Conservation (phyloP, 2,329 filamentous ascomycete genomes). For the Colletotrichum limetticola region DNA sequence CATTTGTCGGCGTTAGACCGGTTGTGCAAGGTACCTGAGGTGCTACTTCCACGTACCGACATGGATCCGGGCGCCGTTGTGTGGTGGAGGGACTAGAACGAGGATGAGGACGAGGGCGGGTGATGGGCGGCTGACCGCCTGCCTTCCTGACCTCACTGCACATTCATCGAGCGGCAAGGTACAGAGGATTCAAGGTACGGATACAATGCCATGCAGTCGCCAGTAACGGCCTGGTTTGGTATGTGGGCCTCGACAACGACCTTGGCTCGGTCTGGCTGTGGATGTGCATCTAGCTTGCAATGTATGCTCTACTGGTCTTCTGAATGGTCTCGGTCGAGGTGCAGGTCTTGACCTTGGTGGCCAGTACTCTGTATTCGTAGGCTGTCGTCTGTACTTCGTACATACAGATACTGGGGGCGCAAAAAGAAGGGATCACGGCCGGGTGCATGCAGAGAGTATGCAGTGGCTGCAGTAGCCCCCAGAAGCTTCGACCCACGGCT, state of each 20-base stretch:
- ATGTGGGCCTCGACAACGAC: not conserved
- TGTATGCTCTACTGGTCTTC: not conserved
- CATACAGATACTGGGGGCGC: not conserved
- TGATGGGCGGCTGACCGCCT: constrained; percentile 19
- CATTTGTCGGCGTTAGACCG: constrained; percentile 16
- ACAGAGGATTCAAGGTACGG: not conserved
- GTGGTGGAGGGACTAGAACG: not conserved
- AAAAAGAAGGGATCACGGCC: constrained; percentile 23
- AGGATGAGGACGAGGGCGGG: not conserved
- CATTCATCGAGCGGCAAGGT: constrained; percentile 7
- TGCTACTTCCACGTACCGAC: constrained; percentile 25
- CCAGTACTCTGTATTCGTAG: too few relatives aligned
- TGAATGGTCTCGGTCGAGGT: not conserved
- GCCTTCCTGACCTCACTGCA: constrained; percentile 9
- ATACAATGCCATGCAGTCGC: not conserved
- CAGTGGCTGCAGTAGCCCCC: constrained; percentile 27
- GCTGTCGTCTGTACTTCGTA: not conserved
- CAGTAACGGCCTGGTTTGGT: not conserved
- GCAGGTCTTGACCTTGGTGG: not conserved
- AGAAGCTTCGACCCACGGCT: constrained; percentile 34
- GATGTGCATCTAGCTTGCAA: not conserved
- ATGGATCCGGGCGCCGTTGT: constrained; percentile 12
- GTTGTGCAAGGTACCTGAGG: constrained; percentile 34
- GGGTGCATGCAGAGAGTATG: constrained; percentile 30
- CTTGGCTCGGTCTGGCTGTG: constrained; percentile 7